These are phyloP conservation scores for Madurella mycetomatis DNA, from an alignment of 2,329 filamentous ascomycete species.

Conservation along the genomic window DNA sequence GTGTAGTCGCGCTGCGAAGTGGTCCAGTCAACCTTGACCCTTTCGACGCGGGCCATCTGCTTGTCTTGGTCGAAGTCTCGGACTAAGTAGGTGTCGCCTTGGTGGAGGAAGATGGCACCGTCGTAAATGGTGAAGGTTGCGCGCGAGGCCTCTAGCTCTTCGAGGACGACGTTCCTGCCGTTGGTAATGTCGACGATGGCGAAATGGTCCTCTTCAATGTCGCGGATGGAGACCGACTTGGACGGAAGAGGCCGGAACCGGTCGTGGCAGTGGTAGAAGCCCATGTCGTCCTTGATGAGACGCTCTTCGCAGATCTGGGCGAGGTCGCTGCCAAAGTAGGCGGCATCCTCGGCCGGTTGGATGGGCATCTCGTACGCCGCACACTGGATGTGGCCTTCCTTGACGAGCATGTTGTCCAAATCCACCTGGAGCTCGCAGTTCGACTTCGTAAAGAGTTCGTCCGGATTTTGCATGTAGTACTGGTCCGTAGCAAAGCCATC, in stretches of 20 bases:
- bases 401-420: constrained; percentile 81
- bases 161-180: constrained; percentile 76
- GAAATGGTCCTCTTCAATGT: constrained; percentile 86
- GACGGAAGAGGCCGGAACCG: constrained; percentile 83
- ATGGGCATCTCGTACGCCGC: constrained; percentile 95
- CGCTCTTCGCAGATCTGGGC: constrained; percentile 67
- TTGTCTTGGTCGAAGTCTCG: constrained; percentile 79
- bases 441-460: constrained; percentile 87
- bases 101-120: constrained; percentile 93
- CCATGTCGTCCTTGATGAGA: constrained; percentile 66
- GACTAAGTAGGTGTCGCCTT: constrained; percentile 89
- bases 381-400: constrained; percentile 93
- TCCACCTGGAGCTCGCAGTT: constrained; percentile 89
- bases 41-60: constrained; percentile 80
- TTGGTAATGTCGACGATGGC: constrained; percentile 87
- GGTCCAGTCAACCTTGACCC: constrained; percentile 90
- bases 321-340: constrained; percentile 76
- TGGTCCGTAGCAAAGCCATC: constrained; percentile 90
- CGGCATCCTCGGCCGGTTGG: constrained; percentile 64
- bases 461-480: constrained; percentile 93
- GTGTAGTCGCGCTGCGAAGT: constrained; percentile 91
- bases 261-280: constrained; percentile 86
- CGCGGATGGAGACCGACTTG: constrained; percentile 78
- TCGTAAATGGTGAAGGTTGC: constrained; percentile 96
- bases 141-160: constrained; percentile 94